Evolutionary conservation across 2,329 filamentous ascomycete genomes (phyloP).

Genomic region (Orbilia javanica): DNA sequence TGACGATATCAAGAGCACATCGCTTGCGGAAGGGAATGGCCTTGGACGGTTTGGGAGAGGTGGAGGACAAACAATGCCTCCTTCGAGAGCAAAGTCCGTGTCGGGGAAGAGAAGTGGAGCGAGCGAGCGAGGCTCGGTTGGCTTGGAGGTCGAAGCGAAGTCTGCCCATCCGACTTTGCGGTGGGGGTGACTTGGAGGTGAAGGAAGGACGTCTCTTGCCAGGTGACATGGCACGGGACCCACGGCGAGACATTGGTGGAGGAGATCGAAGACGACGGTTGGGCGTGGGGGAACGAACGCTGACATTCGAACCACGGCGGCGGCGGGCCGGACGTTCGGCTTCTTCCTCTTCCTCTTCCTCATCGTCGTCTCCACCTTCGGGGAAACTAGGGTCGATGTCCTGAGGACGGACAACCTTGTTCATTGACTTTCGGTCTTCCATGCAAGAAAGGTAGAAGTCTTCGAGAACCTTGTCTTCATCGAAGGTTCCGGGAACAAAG

Average conservation of each 20-base stretch:
- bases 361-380: constrained; percentile 86
- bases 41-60: constrained; percentile 60
- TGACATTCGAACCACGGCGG: constrained; percentile 69
- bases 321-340: constrained; percentile 66
- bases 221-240: constrained; percentile 64
- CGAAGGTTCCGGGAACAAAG: constrained; percentile 97
- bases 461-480: constrained; percentile 94
- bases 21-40: constrained; percentile 75
- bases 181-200: constrained; percentile 75
- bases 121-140: constrained; percentile 80
- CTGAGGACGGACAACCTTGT: constrained; percentile 86
- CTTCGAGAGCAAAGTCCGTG: constrained; percentile 65
- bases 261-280: constrained; percentile 64
- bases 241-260: constrained; percentile 62
- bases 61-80: constrained; percentile 61
- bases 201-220: constrained; percentile 72
- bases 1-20: constrained; percentile 97
- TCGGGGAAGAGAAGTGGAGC: constrained; percentile 85
- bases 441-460: constrained; percentile 90
- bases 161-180: constrained; percentile 68
- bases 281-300: constrained; percentile 70
- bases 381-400: constrained; percentile 98
- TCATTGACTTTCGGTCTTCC: constrained; percentile 82
- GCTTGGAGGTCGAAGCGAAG: constrained; percentile 67
- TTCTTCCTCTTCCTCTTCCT: constrained; percentile 73